Base-by-base conservation (phyloP, 1,139 yeast species). In the Kodamaea fungicola region DNA sequence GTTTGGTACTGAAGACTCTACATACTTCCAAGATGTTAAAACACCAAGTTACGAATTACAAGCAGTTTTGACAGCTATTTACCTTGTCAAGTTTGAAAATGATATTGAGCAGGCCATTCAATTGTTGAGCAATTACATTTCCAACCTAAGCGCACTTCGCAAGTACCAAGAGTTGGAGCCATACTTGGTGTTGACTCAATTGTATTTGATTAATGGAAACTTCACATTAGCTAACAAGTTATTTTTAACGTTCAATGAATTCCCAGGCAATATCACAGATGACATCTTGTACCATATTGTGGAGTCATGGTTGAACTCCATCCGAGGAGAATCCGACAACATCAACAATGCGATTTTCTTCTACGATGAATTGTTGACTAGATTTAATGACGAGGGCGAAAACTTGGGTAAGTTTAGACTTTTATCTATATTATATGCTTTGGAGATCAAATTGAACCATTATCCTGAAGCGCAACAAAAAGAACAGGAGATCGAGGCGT, bases 321-420 rank as follows among this genome's bases (percentile, higher is more conserved):
- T 70, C 27, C 67, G 64, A 48, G 85, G 83, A 34, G 81, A 78
- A 38, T 71, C 78, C 21, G 75, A 72, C 42, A 65, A 72, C 45
- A 73, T 79, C 44, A 82, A 74, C 56, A 77, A 78, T 45, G 69
- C 85, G 2, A 79, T 73, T 61, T 84, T 81, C 58, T 83, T 84
- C 49, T 84, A 76, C 57, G 92, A 84, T 56, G 94, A 84, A 59
- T 66, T 81, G 39, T 71, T 80, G 38, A 74, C 78, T 33, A 57
- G 68, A 21, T 71, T 67, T 41, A 67, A 64, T 39, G 70, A 67
- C 24, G 61, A 58, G 34, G 74, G 67, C 38, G 44, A 53, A 6
- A 74, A 69, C 40, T 57, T 52, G 32, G 71, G 72, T 24, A 65
- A 65, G 44, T 61, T 57, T 44, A 62, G 59, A 41, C 51, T 65